Evolutionary conservation across 1,139 yeast genomes (phyloP), one percentile per base, ranked within the genome.

Genomic region (Debaryomyces psychrophilus): DNA sequence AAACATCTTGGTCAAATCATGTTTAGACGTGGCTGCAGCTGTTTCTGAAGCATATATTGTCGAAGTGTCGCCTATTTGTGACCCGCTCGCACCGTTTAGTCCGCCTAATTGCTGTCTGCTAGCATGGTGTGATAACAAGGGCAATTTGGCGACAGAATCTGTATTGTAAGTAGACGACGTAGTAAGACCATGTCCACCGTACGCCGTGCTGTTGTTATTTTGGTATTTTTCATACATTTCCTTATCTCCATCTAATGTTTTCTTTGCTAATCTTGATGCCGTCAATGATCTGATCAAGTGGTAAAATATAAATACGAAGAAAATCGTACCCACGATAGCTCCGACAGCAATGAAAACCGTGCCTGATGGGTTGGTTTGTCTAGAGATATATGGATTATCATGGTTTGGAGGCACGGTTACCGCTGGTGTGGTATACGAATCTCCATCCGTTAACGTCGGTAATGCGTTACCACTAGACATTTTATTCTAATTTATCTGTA

Each of bases 301-400:
- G 57, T 65, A 75, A 44, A 69, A 53, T 49, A 76, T 63, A 44
- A 81, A 73, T 4, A 73, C 77, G 44, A 79, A 56, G 23, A 76
- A 66, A 12, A 83, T 67, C 22, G 79, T 81, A 1, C 85, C 88
- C 3, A 85, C 81, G 37, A 84, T 73, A 9, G 85, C 73, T 0
- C 95, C 96, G 25, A 87, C 86, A 0, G 88, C 87, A 50, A 88
- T 87, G 64, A 87, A 88, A 2, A 88, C 90, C 0, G 93, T 85
- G 1, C 96, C 95, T 44, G 79, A 73, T 1, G 90, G 87, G 44
- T 75, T 71, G 28, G 59, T 62, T 9, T 80, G 69, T 43, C 73
- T 65, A 51, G 76, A 64, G 31, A 88, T 73, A 58, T 76, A 83
- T 8, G 96, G 96, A 63, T 87, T 87, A 42, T 69, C 62, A 37